Conservation (phyloP, 768 basidiomycete species). For the Kwoniella europaea region DNA sequence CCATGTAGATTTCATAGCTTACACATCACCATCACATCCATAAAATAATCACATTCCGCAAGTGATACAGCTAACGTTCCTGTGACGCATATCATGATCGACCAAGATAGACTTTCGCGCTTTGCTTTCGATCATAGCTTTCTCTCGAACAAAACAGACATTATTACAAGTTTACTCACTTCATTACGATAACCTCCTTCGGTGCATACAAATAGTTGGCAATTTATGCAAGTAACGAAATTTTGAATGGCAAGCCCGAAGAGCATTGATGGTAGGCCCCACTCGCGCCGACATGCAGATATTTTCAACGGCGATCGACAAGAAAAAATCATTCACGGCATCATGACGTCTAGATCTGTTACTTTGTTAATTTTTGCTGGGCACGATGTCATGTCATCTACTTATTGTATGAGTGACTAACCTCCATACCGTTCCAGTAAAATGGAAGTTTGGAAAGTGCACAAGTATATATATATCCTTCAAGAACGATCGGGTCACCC, state of each 20-base stretch:
- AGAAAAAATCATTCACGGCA: slow-evolving; percentile 14
- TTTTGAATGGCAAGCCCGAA: too few species aligned
- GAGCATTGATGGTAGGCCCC: neutral
- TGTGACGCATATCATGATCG: slow-evolving; percentile 12
- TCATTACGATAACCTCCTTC: too few species aligned
- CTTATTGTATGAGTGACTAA: slow-evolving; percentile 6
- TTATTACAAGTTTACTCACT: too few species aligned
- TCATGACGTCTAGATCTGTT: slow-evolving; percentile 24
- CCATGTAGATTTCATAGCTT: too few species aligned
- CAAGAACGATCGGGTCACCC: neutral
- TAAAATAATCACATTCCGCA: neutral
- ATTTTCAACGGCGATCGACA: neutral
- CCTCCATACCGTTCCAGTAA: neutral
- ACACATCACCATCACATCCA: too few species aligned
- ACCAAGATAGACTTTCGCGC: neutral
- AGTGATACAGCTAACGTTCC: neutral
- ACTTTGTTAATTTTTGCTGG: neutral
- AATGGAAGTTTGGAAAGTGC: too few species aligned
- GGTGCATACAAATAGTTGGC: too few species aligned
- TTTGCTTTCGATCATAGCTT: neutral
- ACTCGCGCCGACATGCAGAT: neutral
- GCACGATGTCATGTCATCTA: neutral
- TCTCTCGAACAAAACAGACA: neutral
- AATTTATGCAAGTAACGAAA: too few species aligned
- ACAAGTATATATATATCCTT: neutral